Conservation (phyloP, 805 yeast genomes). For the Wickerhamiella dianesei region DNA sequence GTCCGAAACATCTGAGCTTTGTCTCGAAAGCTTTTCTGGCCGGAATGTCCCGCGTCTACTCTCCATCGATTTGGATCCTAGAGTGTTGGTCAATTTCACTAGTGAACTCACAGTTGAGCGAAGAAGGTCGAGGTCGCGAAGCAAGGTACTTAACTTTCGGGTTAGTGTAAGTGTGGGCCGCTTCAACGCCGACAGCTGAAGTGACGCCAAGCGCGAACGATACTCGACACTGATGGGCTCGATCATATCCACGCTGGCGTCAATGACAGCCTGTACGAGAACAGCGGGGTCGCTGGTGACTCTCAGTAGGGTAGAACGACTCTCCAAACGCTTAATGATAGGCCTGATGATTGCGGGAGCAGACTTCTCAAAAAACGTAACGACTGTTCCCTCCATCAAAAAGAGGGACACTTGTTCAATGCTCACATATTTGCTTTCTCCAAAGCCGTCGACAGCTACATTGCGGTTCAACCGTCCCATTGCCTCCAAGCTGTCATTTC, state of each 20-base stretch:
- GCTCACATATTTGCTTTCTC: constrained; percentile 31
- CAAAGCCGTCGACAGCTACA: constrained; percentile 7
- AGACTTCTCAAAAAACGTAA: constrained; percentile 45
- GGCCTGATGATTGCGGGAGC: constrained; percentile 42
- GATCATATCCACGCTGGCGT: constrained; percentile 40
- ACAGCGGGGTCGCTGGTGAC: constrained; percentile 40
- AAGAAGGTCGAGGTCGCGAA: constrained; percentile 38
- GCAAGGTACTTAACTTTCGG: constrained; percentile 39
- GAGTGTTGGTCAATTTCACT: constrained; percentile 33
- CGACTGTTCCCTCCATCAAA: constrained; percentile 33
- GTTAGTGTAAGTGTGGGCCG: constrained; percentile 40
- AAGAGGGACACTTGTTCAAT: constrained; percentile 45
- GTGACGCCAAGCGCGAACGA: constrained; percentile 33
- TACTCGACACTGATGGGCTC: constrained; percentile 44
- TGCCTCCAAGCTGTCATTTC: constrained; percentile 9
- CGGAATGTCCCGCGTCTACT: neutral
- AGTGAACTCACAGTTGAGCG: constrained; percentile 36
- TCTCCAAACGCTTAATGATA: constrained; percentile 34
- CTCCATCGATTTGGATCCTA: constrained; percentile 19
- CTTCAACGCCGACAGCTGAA: constrained; percentile 38
- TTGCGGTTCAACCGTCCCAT: constrained; percentile 11
- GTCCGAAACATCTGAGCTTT: neutral
- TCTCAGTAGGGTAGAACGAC: constrained; percentile 36
- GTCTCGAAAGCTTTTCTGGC: neutral
- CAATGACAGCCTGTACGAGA: constrained; percentile 41